Evolutionary conservation across 768 basidiomycete species (phyloP).

Genomic region (Dentipellis fragilis): DNA sequence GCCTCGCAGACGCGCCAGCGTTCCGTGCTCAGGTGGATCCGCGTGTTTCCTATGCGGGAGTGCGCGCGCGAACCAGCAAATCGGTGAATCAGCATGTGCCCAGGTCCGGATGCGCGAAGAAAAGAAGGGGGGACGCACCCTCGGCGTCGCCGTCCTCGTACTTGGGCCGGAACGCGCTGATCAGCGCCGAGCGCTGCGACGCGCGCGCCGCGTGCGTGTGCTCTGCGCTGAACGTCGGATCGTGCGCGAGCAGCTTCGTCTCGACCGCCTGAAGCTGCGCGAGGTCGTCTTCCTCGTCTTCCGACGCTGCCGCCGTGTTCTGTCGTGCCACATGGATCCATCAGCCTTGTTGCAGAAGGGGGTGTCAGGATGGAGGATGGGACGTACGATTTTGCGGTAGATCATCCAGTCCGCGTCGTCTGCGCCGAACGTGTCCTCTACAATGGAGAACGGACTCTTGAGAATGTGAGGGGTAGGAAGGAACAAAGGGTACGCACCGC

Average conservation of each 20-base stretch:
- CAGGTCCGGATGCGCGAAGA: background rate
- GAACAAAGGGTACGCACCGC: slow-evolving; percentile 38
- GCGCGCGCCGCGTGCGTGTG: slow-evolving; percentile 76
- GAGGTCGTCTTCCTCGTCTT: slow-evolving; percentile 85
- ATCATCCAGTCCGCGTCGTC: slow-evolving; percentile 97
- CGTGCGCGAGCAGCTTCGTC: slow-evolving; percentile 66
- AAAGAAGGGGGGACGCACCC: slow-evolving; percentile 25
- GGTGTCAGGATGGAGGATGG: no score
- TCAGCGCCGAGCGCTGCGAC: slow-evolving; percentile 71
- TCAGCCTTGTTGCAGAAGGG: no score
- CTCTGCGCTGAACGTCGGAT: slow-evolving; percentile 73
- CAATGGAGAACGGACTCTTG: background rate
- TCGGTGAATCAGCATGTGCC: no score
- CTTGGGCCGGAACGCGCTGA: slow-evolving; percentile 75
- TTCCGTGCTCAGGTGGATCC: slow-evolving; percentile 86
- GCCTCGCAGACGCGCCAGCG: slow-evolving; percentile 86
- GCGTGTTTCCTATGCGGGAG: slow-evolving; percentile 38
- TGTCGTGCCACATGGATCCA: no score
- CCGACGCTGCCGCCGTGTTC: slow-evolving; percentile 65
- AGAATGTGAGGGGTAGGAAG: background rate
- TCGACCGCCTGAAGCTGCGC: slow-evolving; percentile 66
- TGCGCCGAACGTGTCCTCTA: slow-evolving; percentile 89
- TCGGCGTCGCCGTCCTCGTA: slow-evolving; percentile 70
- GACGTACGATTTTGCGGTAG: slow-evolving; percentile 86
- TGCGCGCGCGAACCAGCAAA: background rate